phyloP scores from a whole-genome alignment of 2,329 filamentous ascomycete species.

The Trichoderma hamatum region DNA sequence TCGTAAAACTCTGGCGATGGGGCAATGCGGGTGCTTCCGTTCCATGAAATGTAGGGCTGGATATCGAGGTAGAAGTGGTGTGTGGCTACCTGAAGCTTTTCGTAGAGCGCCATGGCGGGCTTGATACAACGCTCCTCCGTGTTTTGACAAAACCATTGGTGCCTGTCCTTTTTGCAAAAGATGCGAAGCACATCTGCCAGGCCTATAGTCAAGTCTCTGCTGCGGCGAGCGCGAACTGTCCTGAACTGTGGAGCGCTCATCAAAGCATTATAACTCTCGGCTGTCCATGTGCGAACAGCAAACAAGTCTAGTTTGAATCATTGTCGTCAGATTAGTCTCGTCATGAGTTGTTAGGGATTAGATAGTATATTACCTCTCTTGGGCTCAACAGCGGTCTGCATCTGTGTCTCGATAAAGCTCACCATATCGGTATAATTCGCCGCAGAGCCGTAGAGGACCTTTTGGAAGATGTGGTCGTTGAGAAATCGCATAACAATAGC shows the following conservation, averaged over 20 bases:
- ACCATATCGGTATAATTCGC: slow-evolving; percentile 35
- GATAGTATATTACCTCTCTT: slow-evolving; percentile 39
- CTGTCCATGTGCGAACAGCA: slow-evolving; percentile 43
- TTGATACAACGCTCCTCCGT: slow-evolving; percentile 38
- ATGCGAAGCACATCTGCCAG: slow-evolving; percentile 36
- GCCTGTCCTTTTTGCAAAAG: slow-evolving; percentile 36
- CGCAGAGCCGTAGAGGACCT: slow-evolving; percentile 37
- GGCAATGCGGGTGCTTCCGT: slow-evolving; percentile 32
- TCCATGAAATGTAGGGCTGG: slow-evolving; percentile 38
- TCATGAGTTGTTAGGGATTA: not conserved
- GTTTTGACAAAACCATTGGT: slow-evolving; percentile 32
- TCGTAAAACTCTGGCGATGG: slow-evolving; percentile 39
- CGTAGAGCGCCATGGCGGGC: slow-evolving; percentile 44
- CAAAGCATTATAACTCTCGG: slow-evolving; percentile 43
- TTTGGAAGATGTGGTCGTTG: slow-evolving; percentile 42
- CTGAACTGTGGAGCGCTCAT: slow-evolving; percentile 39
- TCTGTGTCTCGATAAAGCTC: slow-evolving; percentile 40
- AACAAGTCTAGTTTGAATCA: slow-evolving; percentile 38
- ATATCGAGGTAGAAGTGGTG: slow-evolving; percentile 44
- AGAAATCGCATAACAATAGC: slow-evolving; percentile 43
- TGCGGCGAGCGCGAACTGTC: slow-evolving; percentile 32
- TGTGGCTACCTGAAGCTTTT: slow-evolving; percentile 45
- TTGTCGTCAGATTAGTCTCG: not conserved
- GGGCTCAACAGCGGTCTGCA: slow-evolving; percentile 42
- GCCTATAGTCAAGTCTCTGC: slow-evolving; percentile 36